A percentile compares a stretch with the other conserved stretches of the same genome.
Evolutionary conservation across 2,329 filamentous ascomycete species (phyloP).

Genomic region (Meredithiella fracta): DNA sequence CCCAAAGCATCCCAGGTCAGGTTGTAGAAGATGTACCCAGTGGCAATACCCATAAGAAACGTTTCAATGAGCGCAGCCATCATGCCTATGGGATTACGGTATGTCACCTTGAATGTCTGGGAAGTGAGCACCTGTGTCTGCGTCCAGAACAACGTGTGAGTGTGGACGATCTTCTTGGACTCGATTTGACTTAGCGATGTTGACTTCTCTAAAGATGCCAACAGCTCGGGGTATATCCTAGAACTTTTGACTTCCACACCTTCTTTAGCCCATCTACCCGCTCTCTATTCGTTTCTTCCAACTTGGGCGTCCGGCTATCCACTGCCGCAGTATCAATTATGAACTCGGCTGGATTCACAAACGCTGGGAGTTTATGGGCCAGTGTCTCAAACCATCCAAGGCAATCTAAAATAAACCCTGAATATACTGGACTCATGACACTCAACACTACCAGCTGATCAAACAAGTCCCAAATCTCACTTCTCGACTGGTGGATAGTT

Average conservation of each 20-base stretch:
- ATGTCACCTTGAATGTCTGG: conserved; percentile 53
- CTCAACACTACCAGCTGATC: conserved; percentile 55
- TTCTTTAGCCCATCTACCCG: conserved; percentile 45
- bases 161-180: conserved; percentile 18
- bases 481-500: conserved; percentile 62
- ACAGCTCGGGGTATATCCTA: not conserved
- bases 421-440: conserved; percentile 51
- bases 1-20: conserved; percentile 50
- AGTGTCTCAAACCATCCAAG: conserved; percentile 45
- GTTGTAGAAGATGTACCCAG: conserved; percentile 55
- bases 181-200: not conserved
- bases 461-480: conserved; percentile 65
- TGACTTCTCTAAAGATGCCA: not conserved
- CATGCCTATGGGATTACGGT: conserved; percentile 64
- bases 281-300: conserved; percentile 41
- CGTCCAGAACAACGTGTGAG: conserved; percentile 40
- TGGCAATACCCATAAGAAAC: conserved; percentile 52
- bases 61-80: conserved; percentile 53
- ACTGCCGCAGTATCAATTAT: conserved; percentile 59
- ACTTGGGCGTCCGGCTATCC: conserved; percentile 51
- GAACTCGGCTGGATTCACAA: conserved; percentile 65
- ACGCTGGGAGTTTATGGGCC: conserved; percentile 47
- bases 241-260: conserved; percentile 34
- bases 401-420: conserved; percentile 40
- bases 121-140: conserved; percentile 51